A percentile compares a stretch with the other conserved stretches of the same genome.
These are phyloP conservation scores for Cladophialophora psammophila DNA, from an alignment of 2,329 filamentous ascomycete species.

Conservation along the genomic window DNA sequence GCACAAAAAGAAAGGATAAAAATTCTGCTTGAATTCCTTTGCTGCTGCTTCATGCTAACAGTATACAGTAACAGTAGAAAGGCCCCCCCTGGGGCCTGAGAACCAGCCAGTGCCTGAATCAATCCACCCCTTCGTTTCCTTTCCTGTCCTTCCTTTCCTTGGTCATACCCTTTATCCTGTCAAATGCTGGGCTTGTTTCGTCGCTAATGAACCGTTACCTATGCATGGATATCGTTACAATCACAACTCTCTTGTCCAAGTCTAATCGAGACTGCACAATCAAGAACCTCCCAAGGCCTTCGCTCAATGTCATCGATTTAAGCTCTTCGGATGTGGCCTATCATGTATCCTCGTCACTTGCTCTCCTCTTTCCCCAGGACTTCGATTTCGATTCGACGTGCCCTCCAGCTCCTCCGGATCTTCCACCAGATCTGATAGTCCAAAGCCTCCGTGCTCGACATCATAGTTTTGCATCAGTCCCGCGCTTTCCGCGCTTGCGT, in stretches of 20 bases:
- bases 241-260: slow-evolving; percentile 12
- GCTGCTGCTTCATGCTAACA: neutral
- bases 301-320: slow-evolving; percentile 29
- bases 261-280: slow-evolving; percentile 7
- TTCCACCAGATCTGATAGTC: slow-evolving; percentile 78
- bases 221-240: slow-evolving; percentile 42
- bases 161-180: slow-evolving; percentile 6
- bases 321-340: slow-evolving; percentile 35
- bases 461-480: slow-evolving; percentile 90
- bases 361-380: slow-evolving; percentile 20
- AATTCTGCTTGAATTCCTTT: slow-evolving; percentile 4
- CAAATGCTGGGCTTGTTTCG: slow-evolving; percentile 30
- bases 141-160: slow-evolving; percentile 9
- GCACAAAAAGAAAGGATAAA: neutral
- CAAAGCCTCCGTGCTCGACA: slow-evolving; percentile 78
- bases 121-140: slow-evolving; percentile 2
- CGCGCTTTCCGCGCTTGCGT: slow-evolving; percentile 65
- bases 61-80: neutral
- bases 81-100: neutral
- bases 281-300: neutral
- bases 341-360: slow-evolving; percentile 34
- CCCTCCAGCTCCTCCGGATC: slow-evolving; percentile 53
- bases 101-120: slow-evolving; percentile 5
- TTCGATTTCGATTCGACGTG: slow-evolving; percentile 24
- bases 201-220: slow-evolving; percentile 35